Percentiles rank a stretch among this genome's conserved stretches.
Evolutionary conservation across 148 eudicot species (phyloP).

Genomic region (Selenicereus undatus): DNA sequence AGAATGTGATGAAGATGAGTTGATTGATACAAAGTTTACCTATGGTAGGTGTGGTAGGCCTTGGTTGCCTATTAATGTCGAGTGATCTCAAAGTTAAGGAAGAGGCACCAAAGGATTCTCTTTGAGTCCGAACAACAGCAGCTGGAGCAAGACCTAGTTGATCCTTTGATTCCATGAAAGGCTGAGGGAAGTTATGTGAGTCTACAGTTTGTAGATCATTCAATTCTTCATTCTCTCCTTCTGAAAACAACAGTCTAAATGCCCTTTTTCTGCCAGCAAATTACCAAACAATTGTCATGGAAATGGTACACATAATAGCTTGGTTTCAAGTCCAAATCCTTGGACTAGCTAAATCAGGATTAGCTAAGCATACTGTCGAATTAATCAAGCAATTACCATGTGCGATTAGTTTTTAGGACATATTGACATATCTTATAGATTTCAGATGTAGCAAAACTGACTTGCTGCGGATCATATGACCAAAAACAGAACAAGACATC

Average conservation of each 20-base stretch:
- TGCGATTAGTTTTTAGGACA: no score
- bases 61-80: conserved; percentile 54
- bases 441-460: no score
- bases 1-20: background rate
- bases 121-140: conserved; percentile 61
- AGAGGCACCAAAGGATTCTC: conserved; percentile 43
- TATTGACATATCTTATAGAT: no score
- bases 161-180: conserved; percentile 57
- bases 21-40: conserved; percentile 38
- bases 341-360: no score
- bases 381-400: no score
- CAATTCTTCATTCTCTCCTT: conserved; percentile 78
- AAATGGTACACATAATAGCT: background rate
- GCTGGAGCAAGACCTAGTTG: conserved; percentile 83
- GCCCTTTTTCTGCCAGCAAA: conserved; percentile 67
- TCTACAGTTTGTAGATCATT: conserved; percentile 73
- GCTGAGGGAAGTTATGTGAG: conserved; percentile 79
- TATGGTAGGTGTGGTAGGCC: conserved; percentile 58
- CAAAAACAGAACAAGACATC: no score
- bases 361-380: no score
- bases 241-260: conserved; percentile 66
- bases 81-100: conserved; percentile 50
- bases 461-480: no score
- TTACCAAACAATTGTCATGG: background rate
- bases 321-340: background rate